phyloP scores from a whole-genome alignment of 2,329 filamentous ascomycete species.

The Penicillium sp. region DNA sequence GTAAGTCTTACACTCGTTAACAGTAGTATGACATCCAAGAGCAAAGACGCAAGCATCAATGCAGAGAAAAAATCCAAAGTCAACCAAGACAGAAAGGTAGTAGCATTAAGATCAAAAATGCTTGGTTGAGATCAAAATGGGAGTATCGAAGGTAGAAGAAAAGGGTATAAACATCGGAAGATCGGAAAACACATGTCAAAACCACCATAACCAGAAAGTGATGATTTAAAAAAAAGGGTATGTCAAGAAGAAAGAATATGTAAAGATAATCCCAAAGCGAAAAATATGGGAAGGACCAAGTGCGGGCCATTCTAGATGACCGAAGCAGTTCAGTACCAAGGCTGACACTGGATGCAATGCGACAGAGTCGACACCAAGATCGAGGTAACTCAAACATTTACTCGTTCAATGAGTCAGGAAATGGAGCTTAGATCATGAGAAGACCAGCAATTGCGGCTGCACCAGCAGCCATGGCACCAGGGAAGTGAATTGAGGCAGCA shows the following conservation, averaged over 20 bases:
- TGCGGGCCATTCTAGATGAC: constrained; percentile 5
- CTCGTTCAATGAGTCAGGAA: neutral
- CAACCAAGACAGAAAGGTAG: constrained; percentile 4
- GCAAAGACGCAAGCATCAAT: constrained; percentile 6
- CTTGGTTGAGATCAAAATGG: constrained; percentile 1
- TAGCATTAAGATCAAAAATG: neutral
- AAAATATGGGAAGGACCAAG: neutral
- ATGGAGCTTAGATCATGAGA: constrained; percentile 28
- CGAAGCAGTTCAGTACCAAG: neutral
- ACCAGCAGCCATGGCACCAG: constrained; percentile 29
- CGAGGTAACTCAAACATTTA: neutral
- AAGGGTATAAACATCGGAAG: constrained; percentile 8
- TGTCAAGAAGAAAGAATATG: constrained; percentile 1
- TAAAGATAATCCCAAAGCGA: neutral
- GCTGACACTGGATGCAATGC: neutral
- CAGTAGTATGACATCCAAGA: constrained; percentile 6
- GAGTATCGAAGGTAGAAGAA: neutral
- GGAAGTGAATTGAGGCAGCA: constrained; percentile 22
- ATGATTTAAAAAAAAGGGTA: neutral
- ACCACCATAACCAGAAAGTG: constrained; percentile 3
- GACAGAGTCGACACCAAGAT: constrained; percentile 6
- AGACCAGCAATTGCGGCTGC: constrained; percentile 31
- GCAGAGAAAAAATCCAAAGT: neutral
- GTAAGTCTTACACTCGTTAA: constrained; percentile 9
- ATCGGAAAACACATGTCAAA: constrained; percentile 5